Base-by-base conservation (phyloP, 1,284 basidiomycete genomes). In the Rugiboletus extremiorientalis region DNA sequence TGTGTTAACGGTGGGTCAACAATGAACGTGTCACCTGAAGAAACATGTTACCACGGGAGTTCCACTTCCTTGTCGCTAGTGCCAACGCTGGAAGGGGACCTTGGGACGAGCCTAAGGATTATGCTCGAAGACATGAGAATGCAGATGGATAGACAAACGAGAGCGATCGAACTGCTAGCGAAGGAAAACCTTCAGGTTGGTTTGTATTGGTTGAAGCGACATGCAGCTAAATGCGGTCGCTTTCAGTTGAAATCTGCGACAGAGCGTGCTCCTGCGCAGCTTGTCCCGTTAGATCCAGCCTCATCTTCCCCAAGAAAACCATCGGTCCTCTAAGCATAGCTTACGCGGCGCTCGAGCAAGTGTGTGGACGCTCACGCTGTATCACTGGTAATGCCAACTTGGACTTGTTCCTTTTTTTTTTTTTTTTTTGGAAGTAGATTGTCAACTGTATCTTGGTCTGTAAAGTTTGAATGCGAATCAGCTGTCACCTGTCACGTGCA, bases 111-210 rank as follows among this genome's bases (percentile, higher is more conserved):
- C 40, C 41, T 74, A 37, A 71, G 56, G 43, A 55, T 59, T 50
- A 59, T 66, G 41, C 66, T 75, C 23, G 69, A 70, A 55, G 65
- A 61, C 33, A 67, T 72, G 69, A 74, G 66, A 54, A 50, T 55
- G 50, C 66, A 72, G 41, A 74, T 72, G 70, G 63, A 70, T 42
- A 63, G 65, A 51, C 71, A 72, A 50, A 69, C 66, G 4, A 62
- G 65, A 51, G 68, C 71, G 14, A 63, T 72, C 11, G 69, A 74
- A 31, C 22, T 59, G 38, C 50, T 72, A 7, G 60, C 67, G 11
- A 71, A 69, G 46, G 73, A 72, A 50, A 75, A 75, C 45, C 43
- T 45, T 49, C 61, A 71, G 67, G 72, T 72, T 60, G 36, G 58
- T 60, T 43, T 38, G 31, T 36, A 36, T 46, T 36, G 34, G 33